Evolutionary conservation across 1,139 yeast genomes (phyloP), one percentile per base, ranked within the genome.

Genomic region (Saccharomyces pastorianus): DNA sequence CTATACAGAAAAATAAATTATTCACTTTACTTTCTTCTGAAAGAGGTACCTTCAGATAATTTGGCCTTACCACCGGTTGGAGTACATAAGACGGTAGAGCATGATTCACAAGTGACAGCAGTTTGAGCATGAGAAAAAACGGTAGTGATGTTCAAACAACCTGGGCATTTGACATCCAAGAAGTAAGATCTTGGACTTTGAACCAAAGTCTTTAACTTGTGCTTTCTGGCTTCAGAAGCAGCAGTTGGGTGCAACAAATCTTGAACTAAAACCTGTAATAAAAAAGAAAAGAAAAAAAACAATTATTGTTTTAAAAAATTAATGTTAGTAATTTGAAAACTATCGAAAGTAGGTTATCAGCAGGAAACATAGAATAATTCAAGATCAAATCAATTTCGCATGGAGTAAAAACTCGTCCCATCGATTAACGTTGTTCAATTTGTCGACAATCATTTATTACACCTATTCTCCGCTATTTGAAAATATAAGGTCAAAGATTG

Each of bases 51-150:
- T 82, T 93, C 99, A 70, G 98, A 88, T 78, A 93, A 86, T 81
- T 88, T 90, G 74, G 98, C 97, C 85, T 93, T 93, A 83, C 99
- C 99, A 83, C 99, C 99, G 67, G 98, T 89, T 75, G 99, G 99
- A 75, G 95, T 88, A 81, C 98, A 91, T 74, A 93, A 88, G 65
- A 93, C 97, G 67, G 96, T 91, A 70, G 98, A 87, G 80, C 99
- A 93, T 64, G 95, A 85, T 74, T 95, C 98, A 83, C 99, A 93
- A 74, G 97, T 88, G 75, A 93, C 99, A 71, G 97, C 98, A 69
- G 98, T 93, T 83, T 93, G 99, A 64, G 99, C 98, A 80, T 93
- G 99, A 67, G 98, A 91, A 87, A 93, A 93, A 69, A 93, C 97
- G 68, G 98, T 93, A 78, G 99, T 91, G 82, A 93, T 93, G 85